Evolutionary conservation across 169 alveolate species (phyloP).

Genomic region (Cryptosporidium ubiquitum): DNA sequence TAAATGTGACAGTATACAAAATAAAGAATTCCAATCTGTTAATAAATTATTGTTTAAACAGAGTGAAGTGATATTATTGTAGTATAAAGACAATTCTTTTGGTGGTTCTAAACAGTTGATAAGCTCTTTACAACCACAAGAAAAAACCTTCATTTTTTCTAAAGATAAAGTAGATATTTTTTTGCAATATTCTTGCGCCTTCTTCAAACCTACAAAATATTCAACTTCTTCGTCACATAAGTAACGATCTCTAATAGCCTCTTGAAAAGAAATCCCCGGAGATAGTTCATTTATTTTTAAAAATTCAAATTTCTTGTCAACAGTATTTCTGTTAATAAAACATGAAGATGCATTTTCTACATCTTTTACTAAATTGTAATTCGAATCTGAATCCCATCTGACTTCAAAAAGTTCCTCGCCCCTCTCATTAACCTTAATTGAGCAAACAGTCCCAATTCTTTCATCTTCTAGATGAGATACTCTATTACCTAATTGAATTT

Average conservation of each 20-base stretch:
- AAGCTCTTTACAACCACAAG: slow-evolving; percentile 15
- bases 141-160: slow-evolving; percentile 31
- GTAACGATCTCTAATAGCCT: slow-evolving; percentile 57
- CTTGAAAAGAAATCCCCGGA: slow-evolving; percentile 55
- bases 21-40: slow-evolving; percentile 25
- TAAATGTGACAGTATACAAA: slow-evolving; percentile 58
- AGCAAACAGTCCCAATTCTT: slow-evolving; percentile 24
- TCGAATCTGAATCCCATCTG: slow-evolving; percentile 3
- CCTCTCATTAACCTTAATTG: neutral
- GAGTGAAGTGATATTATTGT: neutral
- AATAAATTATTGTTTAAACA: slow-evolving; percentile 28
- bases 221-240: slow-evolving; percentile 8
- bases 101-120: neutral
- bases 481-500: slow-evolving; percentile 2
- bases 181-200: slow-evolving; percentile 36
- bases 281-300: neutral
- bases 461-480: neutral
- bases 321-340: neutral
- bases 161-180: slow-evolving; percentile 23
- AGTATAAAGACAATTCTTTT: neutral
- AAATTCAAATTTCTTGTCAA: neutral
- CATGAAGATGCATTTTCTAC: neutral
- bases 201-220: slow-evolving; percentile 28
- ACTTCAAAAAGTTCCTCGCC: slow-evolving; percentile 4
- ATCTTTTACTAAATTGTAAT: neutral